Percentiles rank a stretch among this genome's conserved stretches.
Conservation (phyloP, 116 monocot genomes). For the Phalaenopsis hybrid region DNA sequence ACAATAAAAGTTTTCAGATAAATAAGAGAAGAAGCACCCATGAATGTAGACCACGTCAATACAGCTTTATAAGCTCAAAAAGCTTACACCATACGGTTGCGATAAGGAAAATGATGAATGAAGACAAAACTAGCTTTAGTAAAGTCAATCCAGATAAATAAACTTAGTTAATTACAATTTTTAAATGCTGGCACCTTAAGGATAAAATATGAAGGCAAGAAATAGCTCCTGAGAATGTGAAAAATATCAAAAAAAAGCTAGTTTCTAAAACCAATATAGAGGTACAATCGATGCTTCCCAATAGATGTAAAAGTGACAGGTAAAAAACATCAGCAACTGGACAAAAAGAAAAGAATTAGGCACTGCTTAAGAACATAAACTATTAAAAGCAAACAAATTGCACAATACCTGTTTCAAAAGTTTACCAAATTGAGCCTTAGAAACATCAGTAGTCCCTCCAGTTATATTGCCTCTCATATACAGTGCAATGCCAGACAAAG, state of each 20-base stretch:
- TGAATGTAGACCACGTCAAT: not conserved
- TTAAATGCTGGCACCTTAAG: not conserved
- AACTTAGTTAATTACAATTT: not conserved
- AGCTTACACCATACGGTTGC: not conserved
- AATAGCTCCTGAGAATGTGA: not conserved
- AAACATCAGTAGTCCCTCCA: slow-evolving; percentile 49
- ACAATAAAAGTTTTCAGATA: not conserved
- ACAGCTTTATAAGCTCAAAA: not conserved
- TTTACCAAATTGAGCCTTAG: slow-evolving; percentile 68
- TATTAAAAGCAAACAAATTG: not conserved
- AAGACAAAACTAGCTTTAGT: not conserved
- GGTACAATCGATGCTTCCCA: not conserved
- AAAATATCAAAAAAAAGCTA: not conserved
- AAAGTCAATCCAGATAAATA: not conserved
- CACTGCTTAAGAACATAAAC: not conserved
- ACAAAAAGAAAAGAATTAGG: not conserved
- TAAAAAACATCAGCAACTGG: not conserved
- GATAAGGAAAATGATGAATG: not conserved
- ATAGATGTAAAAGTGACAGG: not conserved
- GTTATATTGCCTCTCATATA: slow-evolving; percentile 60
- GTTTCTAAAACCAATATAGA: not conserved
- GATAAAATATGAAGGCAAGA: not conserved
- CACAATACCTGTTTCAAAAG: slow-evolving; percentile 79
- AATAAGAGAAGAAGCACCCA: not conserved
- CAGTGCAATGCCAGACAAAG: slow-evolving; percentile 46